Conservation (phyloP, 1,139 yeast species). For the Diutina rugosa region DNA sequence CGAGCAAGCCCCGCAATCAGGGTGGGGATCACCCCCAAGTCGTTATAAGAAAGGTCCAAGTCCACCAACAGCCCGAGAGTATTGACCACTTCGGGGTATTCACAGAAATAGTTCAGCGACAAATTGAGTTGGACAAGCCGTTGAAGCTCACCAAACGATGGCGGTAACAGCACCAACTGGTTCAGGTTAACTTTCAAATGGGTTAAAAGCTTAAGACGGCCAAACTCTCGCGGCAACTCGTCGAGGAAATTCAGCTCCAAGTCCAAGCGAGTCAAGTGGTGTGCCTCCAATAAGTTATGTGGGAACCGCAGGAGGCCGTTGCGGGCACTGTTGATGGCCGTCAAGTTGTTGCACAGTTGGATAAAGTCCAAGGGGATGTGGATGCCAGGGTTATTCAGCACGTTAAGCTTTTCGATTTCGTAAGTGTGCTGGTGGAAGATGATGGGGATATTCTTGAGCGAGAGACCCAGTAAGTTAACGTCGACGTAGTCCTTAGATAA, state of each 20-base stretch:
- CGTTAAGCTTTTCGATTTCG: constrained; percentile 73
- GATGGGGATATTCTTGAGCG: constrained; percentile 76
- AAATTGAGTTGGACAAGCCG: constrained; percentile 53
- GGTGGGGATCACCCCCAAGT: constrained; percentile 47
- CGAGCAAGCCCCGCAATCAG: constrained; percentile 45
- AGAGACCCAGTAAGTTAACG: constrained; percentile 64
- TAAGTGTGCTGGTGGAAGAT: constrained; percentile 70
- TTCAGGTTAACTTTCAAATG: constrained; percentile 59
- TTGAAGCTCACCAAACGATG: constrained; percentile 40
- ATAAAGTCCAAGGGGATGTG: constrained; percentile 76
- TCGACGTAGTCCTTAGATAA: constrained; percentile 57
- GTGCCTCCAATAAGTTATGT: constrained; percentile 54
- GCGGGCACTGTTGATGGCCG: constrained; percentile 52
- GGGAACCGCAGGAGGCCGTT: constrained; percentile 74
- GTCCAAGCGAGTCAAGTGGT: constrained; percentile 55
- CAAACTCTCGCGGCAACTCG: constrained; percentile 44
- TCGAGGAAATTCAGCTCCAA: constrained; percentile 68
- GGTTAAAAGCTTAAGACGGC: constrained; percentile 40
- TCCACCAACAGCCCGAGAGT: constrained; percentile 47
- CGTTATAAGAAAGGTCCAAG: constrained; percentile 76
- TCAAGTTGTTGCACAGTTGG: constrained; percentile 66
- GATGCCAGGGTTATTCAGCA: constrained; percentile 79
- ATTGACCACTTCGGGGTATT: constrained; percentile 61
- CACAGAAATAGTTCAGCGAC: constrained; percentile 66
- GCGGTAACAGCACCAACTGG: constrained; percentile 55